Conservation (phyloP, 192 early-diverging fungal species). For the Mortierella antarctica region DNA sequence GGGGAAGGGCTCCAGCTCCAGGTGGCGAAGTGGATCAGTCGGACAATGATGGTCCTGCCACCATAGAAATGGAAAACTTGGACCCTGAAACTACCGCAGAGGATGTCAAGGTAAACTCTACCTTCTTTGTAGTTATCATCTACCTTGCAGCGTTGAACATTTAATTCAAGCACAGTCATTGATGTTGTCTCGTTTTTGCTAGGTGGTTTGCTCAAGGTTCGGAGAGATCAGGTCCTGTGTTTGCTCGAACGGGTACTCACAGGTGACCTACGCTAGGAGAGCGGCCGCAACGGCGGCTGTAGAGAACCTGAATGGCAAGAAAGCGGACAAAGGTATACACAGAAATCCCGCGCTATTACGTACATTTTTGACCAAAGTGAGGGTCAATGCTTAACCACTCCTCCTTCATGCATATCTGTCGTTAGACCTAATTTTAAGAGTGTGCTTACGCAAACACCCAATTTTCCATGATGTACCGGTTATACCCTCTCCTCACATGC, state of each 20-base stretch:
- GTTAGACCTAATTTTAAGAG: conserved; percentile 43
- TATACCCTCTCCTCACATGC: conserved; percentile 5
- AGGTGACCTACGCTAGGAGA: conserved; percentile 57
- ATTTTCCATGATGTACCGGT: conserved; percentile 11
- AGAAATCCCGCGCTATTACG: neutral
- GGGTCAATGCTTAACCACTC: neutral
- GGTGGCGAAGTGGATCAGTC: neutral
- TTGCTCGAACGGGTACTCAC: conserved; percentile 57
- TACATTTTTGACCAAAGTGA: neutral
- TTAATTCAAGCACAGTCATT: neutral
- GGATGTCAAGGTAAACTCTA: conserved; percentile 34
- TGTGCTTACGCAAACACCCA: conserved; percentile 16
- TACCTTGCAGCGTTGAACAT: neutral
- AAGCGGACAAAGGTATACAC: conserved; percentile 38
- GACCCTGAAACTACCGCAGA: conserved; percentile 49
- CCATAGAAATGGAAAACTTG: conserved; percentile 48
- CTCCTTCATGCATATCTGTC: neutral
- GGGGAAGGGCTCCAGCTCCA: conserved; percentile 4
- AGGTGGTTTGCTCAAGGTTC: conserved; percentile 42
- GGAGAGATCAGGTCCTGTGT: conserved; percentile 53
- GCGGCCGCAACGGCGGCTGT: conserved; percentile 38
- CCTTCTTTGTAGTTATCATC: neutral
- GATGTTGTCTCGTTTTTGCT: neutral
- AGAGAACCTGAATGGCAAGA: conserved; percentile 39
- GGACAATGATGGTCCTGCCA: conserved; percentile 19